A percentile compares a stretch with the other conserved stretches of the same genome.
phyloP scores from a whole-genome alignment of 805 yeast species.

The Spencermartinsiella europaea region DNA sequence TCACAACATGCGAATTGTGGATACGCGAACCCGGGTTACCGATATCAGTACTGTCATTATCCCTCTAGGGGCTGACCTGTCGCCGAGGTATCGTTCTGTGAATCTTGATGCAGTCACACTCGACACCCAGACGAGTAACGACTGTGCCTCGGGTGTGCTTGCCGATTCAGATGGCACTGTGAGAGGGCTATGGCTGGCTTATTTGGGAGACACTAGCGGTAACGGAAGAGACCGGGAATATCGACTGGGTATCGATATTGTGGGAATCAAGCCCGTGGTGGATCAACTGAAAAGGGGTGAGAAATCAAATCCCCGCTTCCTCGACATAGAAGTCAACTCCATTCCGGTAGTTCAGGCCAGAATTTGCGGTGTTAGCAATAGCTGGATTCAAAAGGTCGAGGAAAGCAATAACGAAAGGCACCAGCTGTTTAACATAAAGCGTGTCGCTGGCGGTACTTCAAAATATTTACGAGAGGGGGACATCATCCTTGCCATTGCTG shows the following conservation, averaged over 20 bases:
- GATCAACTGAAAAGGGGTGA: constrained; percentile 38
- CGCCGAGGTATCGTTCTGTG: constrained; percentile 82
- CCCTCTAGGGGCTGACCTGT: constrained; percentile 52
- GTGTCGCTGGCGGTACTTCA: constrained; percentile 49
- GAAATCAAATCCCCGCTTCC: constrained; percentile 53
- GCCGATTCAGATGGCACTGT: constrained; percentile 74
- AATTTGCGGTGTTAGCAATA: constrained; percentile 80
- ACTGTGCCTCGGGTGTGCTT: constrained; percentile 74
- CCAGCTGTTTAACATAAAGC: constrained; percentile 65
- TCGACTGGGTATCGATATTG: constrained; percentile 71
- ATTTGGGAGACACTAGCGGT: constrained; percentile 62
- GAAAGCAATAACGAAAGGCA: constrained; percentile 56
- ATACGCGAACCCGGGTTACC: constrained; percentile 70
- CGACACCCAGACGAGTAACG: constrained; percentile 66
- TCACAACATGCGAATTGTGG: constrained; percentile 58
- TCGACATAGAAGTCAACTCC: constrained; percentile 75
- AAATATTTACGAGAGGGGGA: constrained; percentile 53
- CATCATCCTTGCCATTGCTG: constrained; percentile 67
- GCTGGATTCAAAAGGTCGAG: constrained; percentile 71
- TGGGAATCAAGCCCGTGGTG: constrained; percentile 56
- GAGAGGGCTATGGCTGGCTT: constrained; percentile 81
- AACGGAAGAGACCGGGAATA: constrained; percentile 57
- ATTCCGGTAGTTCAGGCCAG: constrained; percentile 70
- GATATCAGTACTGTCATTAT: constrained; percentile 71
- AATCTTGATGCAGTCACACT: constrained; percentile 72